Percentiles rank a stretch among this genome's conserved stretches.
Conservation (phyloP, 225 moss, liverwort and hornwort species). For the Physcomitrellopsis africana region DNA sequence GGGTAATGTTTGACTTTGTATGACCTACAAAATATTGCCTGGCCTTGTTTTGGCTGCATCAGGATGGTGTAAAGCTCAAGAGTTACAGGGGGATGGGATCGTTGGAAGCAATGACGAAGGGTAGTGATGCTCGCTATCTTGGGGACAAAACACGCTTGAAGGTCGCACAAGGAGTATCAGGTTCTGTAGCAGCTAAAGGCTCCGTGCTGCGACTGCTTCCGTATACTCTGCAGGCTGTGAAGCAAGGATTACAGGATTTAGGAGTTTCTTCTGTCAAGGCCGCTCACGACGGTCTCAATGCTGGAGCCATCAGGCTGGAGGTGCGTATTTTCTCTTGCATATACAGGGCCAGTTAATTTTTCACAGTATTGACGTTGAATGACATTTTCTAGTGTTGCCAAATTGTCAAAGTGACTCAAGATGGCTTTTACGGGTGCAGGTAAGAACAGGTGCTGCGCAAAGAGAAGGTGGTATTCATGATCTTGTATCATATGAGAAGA, state of each 20-base stretch:
- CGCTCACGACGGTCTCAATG: constrained; percentile 48
- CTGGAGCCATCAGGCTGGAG: constrained; percentile 73
- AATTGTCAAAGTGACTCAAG: neutral
- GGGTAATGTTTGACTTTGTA: neutral
- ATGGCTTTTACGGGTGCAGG: constrained; percentile 35
- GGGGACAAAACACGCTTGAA: constrained; percentile 68
- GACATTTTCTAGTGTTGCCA: neutral
- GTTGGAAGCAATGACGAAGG: constrained; percentile 84
- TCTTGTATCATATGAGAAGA: constrained; percentile 78
- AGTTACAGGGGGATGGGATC: constrained; percentile 93
- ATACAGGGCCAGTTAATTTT: neutral
- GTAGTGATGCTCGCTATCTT: constrained; percentile 82
- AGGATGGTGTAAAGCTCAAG: constrained; percentile 80
- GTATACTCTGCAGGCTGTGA: constrained; percentile 81
- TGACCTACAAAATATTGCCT: neutral
- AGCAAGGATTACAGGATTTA: constrained; percentile 78
- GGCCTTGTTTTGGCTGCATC: neutral
- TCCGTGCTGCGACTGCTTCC: constrained; percentile 76
- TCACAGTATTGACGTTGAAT: neutral
- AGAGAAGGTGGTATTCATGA: constrained; percentile 82
- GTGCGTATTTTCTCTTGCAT: constrained; percentile 24
- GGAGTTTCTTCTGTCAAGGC: constrained; percentile 52
- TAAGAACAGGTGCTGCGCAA: constrained; percentile 78
- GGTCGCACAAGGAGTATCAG: constrained; percentile 90
- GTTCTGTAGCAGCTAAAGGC: constrained; percentile 84